phyloP scores from a whole-genome alignment of 805 yeast species.

The Blastobotrys chiropterorum region DNA sequence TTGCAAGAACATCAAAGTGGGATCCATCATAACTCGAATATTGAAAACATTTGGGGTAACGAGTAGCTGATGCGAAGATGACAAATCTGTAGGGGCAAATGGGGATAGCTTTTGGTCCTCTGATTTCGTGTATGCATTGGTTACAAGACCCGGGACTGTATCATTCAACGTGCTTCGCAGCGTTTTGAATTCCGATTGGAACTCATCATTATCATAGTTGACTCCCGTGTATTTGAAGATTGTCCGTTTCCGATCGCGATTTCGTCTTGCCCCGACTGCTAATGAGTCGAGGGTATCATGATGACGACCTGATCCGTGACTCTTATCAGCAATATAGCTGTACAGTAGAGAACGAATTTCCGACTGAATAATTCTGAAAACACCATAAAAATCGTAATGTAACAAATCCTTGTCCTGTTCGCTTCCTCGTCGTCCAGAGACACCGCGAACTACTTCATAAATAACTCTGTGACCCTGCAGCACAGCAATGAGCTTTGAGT shows the following conservation, averaged over 20 bases:
- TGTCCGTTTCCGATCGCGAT: slow-evolving; percentile 11
- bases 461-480: slow-evolving; percentile 67
- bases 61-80: slow-evolving; percentile 54
- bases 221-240: slow-evolving; percentile 27
- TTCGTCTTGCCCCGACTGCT: background rate
- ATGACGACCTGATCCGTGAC: background rate
- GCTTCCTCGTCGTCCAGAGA: slow-evolving; percentile 14
- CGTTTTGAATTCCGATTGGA: slow-evolving; percentile 30
- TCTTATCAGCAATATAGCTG: slow-evolving; percentile 29
- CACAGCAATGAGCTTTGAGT: slow-evolving; percentile 53
- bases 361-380: slow-evolving; percentile 41
- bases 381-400: slow-evolving; percentile 34
- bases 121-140: slow-evolving; percentile 21
- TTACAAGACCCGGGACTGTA: slow-evolving; percentile 63
- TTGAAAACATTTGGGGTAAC: slow-evolving; percentile 70
- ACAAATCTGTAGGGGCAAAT: slow-evolving; percentile 57
- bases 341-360: slow-evolving; percentile 36
- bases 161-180: slow-evolving; percentile 46
- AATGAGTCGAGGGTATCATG: slow-evolving; percentile 1
- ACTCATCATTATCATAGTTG: slow-evolving; percentile 23
- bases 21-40: slow-evolving; percentile 72
- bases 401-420: slow-evolving; percentile 17
- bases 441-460: slow-evolving; percentile 41
- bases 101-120: slow-evolving; percentile 18
- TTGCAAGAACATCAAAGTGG: slow-evolving; percentile 61